Conservation (phyloP, 2,329 filamentous ascomycete genomes). For the Cyanodermella asteris region DNA sequence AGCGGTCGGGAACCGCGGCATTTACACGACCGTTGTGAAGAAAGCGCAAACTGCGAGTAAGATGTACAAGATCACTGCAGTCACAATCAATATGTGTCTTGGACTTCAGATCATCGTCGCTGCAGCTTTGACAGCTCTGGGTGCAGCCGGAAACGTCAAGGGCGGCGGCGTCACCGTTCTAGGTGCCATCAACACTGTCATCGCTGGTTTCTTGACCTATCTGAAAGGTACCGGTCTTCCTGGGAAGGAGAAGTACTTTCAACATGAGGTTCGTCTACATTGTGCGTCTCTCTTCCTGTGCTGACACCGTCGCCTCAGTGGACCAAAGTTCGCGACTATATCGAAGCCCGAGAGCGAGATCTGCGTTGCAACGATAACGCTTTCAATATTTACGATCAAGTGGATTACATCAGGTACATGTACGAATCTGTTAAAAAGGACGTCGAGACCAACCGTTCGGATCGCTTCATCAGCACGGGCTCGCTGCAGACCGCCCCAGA, state of each 20-base stretch:
- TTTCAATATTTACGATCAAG: too few relatives aligned
- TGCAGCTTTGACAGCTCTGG: slow-evolving; percentile 25
- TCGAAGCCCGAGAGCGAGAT: slow-evolving; percentile 4
- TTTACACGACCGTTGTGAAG: slow-evolving; percentile 3
- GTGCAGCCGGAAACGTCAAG: slow-evolving; percentile 22
- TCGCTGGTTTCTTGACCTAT: slow-evolving; percentile 38
- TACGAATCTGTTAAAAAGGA: too few relatives aligned
- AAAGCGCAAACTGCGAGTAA: slow-evolving; percentile 1
- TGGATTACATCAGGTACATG: too few relatives aligned
- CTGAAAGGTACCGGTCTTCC: slow-evolving; percentile 28
- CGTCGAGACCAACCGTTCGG: too few relatives aligned
- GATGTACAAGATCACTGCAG: slow-evolving; percentile 14
- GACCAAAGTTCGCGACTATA: slow-evolving; percentile 3
- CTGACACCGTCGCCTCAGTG: too few relatives aligned
- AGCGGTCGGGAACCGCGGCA: slow-evolving; percentile 2
- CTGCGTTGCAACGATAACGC: slow-evolving; percentile 9
- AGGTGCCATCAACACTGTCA: slow-evolving; percentile 39
- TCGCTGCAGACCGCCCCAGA: too few relatives aligned
- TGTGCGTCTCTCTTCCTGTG: too few relatives aligned
- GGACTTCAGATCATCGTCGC: slow-evolving; percentile 26
- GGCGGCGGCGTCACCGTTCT: slow-evolving; percentile 35
- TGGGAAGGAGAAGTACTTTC: slow-evolving; percentile 1
- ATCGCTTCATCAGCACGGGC: too few relatives aligned
- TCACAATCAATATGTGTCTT: slow-evolving; percentile 22
- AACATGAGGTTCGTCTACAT: too few relatives aligned